Evolutionary conservation across 139 green algal species (phyloP), one percentile per base, ranked within the genome.

Genomic region (Trebouxia sp.): DNA sequence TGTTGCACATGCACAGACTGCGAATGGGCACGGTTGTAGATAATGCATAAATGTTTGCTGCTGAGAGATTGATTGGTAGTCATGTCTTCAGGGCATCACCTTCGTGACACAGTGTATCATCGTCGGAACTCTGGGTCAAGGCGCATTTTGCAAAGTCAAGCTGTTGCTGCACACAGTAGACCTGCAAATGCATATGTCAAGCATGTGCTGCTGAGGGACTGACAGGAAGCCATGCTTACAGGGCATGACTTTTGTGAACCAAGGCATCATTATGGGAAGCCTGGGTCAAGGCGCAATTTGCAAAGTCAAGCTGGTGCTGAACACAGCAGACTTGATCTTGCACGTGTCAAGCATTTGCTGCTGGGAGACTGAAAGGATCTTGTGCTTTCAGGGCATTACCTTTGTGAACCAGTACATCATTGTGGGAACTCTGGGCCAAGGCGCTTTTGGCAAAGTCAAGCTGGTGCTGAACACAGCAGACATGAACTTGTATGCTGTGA

Each of bases 391-490:
- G 83, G 86, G 86, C 51, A 75, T 72, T 20, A 95, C 91, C 0
- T 91, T 90, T 80, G 87, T 95, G 83, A 94, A 95, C 79, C 88
- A 96, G 87, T 97, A 97, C 76, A 88, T 96, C 55, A 87, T 97
- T 45, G 83, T 97, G 32, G 92, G 94, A 80, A 95, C 91, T 1
- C 85, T 97, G 80, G 93, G 93, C 0, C 78, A 88, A 15, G 93
- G 93, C 48, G 84, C 82, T 28, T 95, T 90, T 75, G 93, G 93
- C 75, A 96, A 94, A 76, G 93, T 97, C 17, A 96, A 96, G 90
- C 89, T 97, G 65, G 94, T 89, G 82, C 88, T 97, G n/a, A 96
- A 95, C 91, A 93, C 84, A 10, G 26, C 90, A 22, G 90, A 97
- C 82, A 89, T 92, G 43, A 81, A 84, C 28, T 85, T 97, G 80